A percentile compares a stretch with the other conserved stretches of the same genome.
phyloP scores from a whole-genome alignment of 192 early-diverging fungal species.

The Coemansia sp. region DNA sequence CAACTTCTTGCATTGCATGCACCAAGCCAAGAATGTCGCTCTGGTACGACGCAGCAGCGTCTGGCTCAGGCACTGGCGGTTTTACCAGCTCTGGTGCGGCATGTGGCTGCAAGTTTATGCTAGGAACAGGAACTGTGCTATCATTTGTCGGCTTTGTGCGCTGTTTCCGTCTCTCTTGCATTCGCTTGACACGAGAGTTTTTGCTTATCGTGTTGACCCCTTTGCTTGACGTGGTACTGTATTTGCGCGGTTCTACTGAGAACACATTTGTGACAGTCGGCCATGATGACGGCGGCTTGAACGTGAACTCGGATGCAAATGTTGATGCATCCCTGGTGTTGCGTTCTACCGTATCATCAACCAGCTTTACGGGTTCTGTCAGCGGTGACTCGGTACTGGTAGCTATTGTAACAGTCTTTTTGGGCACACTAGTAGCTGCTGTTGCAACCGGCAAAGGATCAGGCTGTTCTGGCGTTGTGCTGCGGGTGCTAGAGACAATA shows the following conservation, averaged over 20 bases:
- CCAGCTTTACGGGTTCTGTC: not conserved
- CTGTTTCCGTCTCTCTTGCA: not conserved
- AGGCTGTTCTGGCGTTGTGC: not conserved
- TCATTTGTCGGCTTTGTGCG: not conserved
- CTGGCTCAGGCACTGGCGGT: not conserved
- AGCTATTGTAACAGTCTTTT: not conserved
- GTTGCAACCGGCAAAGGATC: not conserved
- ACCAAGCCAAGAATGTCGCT: slow-evolving; percentile 4
- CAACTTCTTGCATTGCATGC: not conserved
- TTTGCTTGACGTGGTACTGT: not conserved
- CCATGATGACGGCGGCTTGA: not conserved
- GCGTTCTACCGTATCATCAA: not conserved
- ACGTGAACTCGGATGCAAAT: not conserved
- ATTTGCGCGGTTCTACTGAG: slow-evolving; percentile 7
- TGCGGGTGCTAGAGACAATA: not conserved
- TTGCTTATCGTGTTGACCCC: not conserved
- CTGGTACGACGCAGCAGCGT: not conserved
- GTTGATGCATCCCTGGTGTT: not conserved
- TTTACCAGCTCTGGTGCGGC: not conserved
- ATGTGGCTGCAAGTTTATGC: not conserved
- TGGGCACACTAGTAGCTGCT: not conserved
- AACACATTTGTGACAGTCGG: not conserved
- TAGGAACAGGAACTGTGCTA: not conserved
- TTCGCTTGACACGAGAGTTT: not conserved
- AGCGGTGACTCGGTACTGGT: not conserved